Evolutionary conservation across 768 basidiomycete species (phyloP), one percentile per base, ranked within the genome.

Genomic region (Termitomyces sp.): DNA sequence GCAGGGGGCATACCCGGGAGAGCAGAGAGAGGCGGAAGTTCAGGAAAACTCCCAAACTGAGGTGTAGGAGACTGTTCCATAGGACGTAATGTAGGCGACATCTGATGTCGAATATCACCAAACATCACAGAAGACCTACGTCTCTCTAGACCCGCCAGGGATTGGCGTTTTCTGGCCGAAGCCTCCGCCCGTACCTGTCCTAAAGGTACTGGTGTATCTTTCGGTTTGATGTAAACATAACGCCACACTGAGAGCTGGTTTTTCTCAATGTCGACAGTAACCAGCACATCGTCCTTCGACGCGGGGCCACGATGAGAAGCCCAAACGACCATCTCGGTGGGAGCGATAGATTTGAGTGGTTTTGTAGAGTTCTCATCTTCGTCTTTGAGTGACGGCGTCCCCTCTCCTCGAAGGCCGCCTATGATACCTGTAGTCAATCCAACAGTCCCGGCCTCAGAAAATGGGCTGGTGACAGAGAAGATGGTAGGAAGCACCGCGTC

Each of bases 401-500:
- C 48, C 43, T 56, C 36, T 52, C 68, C 48, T 60, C 67, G 56
- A 55, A 73, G 64, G 33, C 78, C 80, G 7, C 81, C 81, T 2
- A 79, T 61, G 25, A 91, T 86, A 0, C 83, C 82, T 3, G 73
- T 68, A 1, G 89, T 86, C 45, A 88, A 66, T 6, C 89, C 89
- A 15, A 92, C 81, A 9, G 86, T 79, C 22, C 81, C 77, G 46
- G 88, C 80, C 68, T 93, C 91, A 2, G 87, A 75, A 49, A 91
- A 88, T 0, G 90, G 85, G 60, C 82, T 88, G 9, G 85, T 86
- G 57, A 94, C 73, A 16, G 87, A 83, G 68, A 92, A 93, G 23
- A 93, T 80, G 13, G 89, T 91, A 0, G 91, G 89, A n/a, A 92
- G 74, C 0, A 83, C 75, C 16, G 79, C 74, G 36, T 91, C 86